phyloP scores from a whole-genome alignment of 148 eudicot genomes.

The Salicornia ramosissima region DNA sequence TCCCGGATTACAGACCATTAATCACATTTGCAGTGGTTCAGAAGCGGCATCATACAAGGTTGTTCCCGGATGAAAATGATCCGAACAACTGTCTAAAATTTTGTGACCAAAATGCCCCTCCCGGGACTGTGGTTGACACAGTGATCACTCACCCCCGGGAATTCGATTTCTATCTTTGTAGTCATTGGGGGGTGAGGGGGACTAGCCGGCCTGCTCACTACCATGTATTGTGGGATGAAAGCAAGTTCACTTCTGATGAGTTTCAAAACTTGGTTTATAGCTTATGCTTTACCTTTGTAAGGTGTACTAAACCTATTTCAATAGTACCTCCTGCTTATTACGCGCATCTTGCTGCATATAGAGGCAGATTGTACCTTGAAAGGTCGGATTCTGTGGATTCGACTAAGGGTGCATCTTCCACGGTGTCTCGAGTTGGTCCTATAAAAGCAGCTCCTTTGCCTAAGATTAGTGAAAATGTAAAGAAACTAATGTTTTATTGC shows the following conservation, averaged over 20 bases:
- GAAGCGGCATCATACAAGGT: constrained; percentile 84
- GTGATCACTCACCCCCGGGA: constrained; percentile 82
- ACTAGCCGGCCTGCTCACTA: constrained; percentile 88
- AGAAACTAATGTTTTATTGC: constrained; percentile 92
- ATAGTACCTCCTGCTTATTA: constrained; percentile 93
- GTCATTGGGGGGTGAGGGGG: constrained; percentile 91
- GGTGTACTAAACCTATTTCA: constrained; percentile 93
- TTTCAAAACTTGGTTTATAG: constrained; percentile 73
- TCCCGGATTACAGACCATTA: constrained; percentile 59
- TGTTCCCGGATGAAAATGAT: constrained; percentile 56
- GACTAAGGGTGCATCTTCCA: constrained; percentile 20
- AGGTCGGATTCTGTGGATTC: constrained; percentile 37
- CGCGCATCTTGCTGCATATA: constrained; percentile 92
- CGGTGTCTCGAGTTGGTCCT: constrained; percentile 46
- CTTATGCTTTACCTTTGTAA: constrained; percentile 81
- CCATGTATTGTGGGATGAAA: constrained; percentile 87
- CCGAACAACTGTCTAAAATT: constrained; percentile 27
- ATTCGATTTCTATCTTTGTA: constrained; percentile 84
- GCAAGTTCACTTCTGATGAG: constrained; percentile 75
- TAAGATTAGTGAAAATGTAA: constrained; percentile 71
- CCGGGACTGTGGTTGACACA: constrained; percentile 87
- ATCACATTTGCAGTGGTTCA: constrained; percentile 88
- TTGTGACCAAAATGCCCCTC: constrained; percentile 62
- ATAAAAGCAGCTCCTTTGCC: constrained; percentile 66
- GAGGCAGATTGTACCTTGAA: constrained; percentile 80